phyloP scores from a whole-genome alignment of 169 alveolate genomes.

The Plasmodium fragile region DNA sequence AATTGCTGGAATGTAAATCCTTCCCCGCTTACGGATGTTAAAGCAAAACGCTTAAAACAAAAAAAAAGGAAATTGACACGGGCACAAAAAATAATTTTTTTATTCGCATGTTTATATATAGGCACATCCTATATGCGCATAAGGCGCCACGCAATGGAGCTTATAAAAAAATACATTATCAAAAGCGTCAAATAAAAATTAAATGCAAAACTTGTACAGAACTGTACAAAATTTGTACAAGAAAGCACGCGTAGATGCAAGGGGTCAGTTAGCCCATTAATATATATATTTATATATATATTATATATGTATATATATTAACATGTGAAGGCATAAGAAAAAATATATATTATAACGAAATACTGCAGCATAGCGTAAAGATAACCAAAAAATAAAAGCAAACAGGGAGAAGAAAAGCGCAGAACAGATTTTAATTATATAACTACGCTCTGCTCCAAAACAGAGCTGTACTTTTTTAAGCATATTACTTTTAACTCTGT shows the following conservation, averaged over 20 bases:
- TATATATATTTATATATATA: not conserved
- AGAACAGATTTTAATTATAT: constrained; percentile 6
- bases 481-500: not conserved
- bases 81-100: not conserved
- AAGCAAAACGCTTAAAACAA: not conserved
- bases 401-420: not conserved
- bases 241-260: not conserved
- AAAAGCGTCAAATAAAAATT: not conserved
- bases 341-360: not conserved
- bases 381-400: not conserved
- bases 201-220: not conserved
- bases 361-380: not conserved
- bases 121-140: not conserved
- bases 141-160: not conserved
- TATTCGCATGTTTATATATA: constrained; percentile 4
- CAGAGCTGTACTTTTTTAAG: not conserved
- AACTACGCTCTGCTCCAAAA: not conserved
- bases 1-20: not conserved
- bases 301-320: not conserved
- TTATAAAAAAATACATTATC: not conserved
- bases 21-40: not conserved
- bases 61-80: not conserved
- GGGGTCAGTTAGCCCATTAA: not conserved
- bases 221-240: not conserved
- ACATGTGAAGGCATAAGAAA: not conserved